Percentiles rank a stretch among this genome's conserved stretches.
phyloP scores from a whole-genome alignment of 2,329 filamentous ascomycete species.

The Mycosphaerella sp. region DNA sequence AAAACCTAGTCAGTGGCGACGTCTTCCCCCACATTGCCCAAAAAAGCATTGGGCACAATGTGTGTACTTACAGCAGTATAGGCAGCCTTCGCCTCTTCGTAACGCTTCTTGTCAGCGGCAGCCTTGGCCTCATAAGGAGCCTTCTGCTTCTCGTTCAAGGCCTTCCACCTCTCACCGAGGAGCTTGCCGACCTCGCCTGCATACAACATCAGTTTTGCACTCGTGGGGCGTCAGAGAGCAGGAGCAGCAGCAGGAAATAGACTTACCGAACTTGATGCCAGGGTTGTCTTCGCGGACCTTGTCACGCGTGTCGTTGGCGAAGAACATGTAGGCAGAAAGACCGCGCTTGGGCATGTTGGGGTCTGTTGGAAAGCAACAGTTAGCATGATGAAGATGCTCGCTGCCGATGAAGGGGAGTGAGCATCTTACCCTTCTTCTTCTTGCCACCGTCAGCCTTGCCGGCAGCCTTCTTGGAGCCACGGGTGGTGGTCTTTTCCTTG shows the following conservation, averaged over 20 bases:
- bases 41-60: neutral
- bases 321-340: conserved; percentile 99
- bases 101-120: conserved; percentile 95
- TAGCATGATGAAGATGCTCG: neutral
- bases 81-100: conserved; percentile 93
- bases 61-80: conserved; percentile 65
- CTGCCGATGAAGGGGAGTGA: conserved; percentile 4
- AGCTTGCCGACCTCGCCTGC: conserved; percentile 92
- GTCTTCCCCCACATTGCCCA: no score
- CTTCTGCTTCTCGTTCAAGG: conserved; percentile 85
- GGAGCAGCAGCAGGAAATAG: neutral
- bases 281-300: conserved; percentile 98
- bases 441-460: conserved; percentile 47
- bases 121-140: conserved; percentile 95
- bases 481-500: conserved; percentile 59
- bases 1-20: conserved; percentile 15
- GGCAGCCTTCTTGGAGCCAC: conserved; percentile 49
- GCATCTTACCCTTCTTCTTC: conserved; percentile 64
- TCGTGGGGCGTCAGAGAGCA: neutral
- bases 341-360: conserved; percentile 98
- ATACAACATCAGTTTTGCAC: conserved; percentile 2
- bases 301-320: conserved; percentile 98
- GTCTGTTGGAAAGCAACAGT: conserved; percentile 50
- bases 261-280: conserved; percentile 86
- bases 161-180: conserved; percentile 99